Percentiles rank a stretch among this genome's conserved stretches.
These are phyloP conservation scores for Monascus purpureus DNA, from an alignment of 495 filamentous ascomycete genomes.

Conservation along the genomic window DNA sequence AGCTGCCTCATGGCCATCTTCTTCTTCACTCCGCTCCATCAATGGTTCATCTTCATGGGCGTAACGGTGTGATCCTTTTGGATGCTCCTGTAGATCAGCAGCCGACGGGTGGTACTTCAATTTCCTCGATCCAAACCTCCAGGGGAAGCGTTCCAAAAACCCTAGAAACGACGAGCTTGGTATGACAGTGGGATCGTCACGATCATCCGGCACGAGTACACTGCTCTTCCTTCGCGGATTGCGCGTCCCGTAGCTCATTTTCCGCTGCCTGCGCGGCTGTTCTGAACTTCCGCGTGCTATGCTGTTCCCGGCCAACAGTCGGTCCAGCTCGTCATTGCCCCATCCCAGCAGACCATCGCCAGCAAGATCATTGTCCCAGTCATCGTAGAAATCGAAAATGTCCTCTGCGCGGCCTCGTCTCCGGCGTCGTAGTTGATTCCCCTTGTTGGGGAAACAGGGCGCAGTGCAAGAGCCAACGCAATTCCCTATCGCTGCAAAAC, in stretches of 20 bases:
- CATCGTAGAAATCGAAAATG: conserved; percentile 96
- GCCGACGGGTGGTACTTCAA: conserved; percentile 81
- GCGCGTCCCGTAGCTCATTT: conserved; percentile 81
- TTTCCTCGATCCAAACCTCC: conserved; percentile 65
- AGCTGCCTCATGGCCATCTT: conserved; percentile 8
- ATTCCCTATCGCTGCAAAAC: conserved; percentile 49
- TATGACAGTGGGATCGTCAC: conserved; percentile 76
- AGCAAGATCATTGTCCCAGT: conserved; percentile 73
- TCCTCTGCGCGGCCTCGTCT: conserved; percentile 60
- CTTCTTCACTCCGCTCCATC: conserved; percentile 44
- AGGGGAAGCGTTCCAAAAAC: conserved; percentile 72
- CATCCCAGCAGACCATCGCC: conserved; percentile 52
- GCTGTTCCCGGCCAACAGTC: conserved; percentile 66
- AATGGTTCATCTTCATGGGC: conserved; percentile 55
- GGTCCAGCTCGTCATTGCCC: conserved; percentile 78
- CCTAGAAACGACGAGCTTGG: conserved; percentile 76
- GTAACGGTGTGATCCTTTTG: conserved; percentile 37
- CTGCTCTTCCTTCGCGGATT: conserved; percentile 50
- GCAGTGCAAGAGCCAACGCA: conserved; percentile 56
- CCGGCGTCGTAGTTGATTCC: conserved; percentile 57
- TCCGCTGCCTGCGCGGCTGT: conserved; percentile 59
- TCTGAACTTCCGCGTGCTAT: conserved; percentile 31
- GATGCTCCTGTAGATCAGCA: conserved; percentile 83
- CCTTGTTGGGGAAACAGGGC: conserved; percentile 57
- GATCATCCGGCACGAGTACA: conserved; percentile 41